Evolutionary conservation across 2,329 filamentous ascomycete species (phyloP).

Genomic region (Epichloe gansuensis): DNA sequence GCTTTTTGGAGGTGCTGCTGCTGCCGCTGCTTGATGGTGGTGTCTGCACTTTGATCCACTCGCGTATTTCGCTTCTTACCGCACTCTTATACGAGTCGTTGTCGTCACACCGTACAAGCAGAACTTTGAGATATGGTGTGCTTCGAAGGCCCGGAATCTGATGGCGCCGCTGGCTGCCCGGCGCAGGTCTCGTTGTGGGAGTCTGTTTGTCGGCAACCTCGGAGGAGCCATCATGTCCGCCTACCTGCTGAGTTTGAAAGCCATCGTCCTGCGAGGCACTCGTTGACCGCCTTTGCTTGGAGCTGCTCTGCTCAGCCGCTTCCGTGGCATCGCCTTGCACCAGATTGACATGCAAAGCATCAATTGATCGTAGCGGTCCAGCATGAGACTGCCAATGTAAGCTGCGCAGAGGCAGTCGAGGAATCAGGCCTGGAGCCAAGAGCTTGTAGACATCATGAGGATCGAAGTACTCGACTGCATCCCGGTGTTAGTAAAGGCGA

Average conservation of each 20-base stretch:
- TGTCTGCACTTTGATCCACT: constrained; percentile 79
- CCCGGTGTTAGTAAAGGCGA: background rate
- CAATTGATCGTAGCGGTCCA: constrained; percentile 83
- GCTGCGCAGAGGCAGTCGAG: constrained; percentile 75
- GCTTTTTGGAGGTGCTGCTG: constrained; percentile 31
- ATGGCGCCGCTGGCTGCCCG: constrained; percentile 51
- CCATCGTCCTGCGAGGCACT: constrained; percentile 40
- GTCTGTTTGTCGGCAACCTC: constrained; percentile 27
- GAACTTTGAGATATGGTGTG: constrained; percentile 87
- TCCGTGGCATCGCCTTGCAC: constrained; percentile 48
- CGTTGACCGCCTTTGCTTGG: constrained; percentile 18
- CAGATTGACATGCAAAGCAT: constrained; percentile 82
- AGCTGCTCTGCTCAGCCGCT: constrained; percentile 20
- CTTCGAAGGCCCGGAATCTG: constrained; percentile 89
- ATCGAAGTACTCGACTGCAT: constrained; percentile 85
- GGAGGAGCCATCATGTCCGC: constrained; percentile 25
- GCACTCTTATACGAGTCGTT: constrained; percentile 83
- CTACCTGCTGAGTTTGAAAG: constrained; percentile 45
- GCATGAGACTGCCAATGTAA: constrained; percentile 95
- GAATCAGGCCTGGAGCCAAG: constrained; percentile 62
- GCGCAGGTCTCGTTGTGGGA: constrained; percentile 20
- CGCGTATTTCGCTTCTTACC: constrained; percentile 65
- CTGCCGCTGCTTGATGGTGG: constrained; percentile 35
- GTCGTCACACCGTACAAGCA: constrained; percentile 85
- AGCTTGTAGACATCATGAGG: constrained; percentile 79